Evolutionary conservation across 306 rosid genomes (phyloP).

Genomic region (Castanea mollissima): DNA sequence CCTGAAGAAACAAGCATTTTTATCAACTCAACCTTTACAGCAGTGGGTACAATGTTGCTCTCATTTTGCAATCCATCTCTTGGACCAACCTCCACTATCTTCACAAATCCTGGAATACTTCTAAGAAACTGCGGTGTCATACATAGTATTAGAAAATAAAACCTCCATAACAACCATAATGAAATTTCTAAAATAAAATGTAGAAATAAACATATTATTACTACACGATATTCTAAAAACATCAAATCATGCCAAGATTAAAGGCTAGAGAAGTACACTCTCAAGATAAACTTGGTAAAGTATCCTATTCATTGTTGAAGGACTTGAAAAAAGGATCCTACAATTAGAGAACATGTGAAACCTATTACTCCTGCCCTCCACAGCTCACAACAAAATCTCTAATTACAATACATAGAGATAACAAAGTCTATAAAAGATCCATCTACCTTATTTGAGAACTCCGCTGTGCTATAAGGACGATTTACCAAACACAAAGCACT

Average conservation of each 20-base stretch:
- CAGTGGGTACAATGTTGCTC: conserved; percentile 71
- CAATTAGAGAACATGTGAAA: neutral
- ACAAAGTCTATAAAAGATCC: conserved; percentile 8
- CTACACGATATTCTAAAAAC: neutral
- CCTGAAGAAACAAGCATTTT: conserved; percentile 79
- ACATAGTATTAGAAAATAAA: conserved; percentile 9
- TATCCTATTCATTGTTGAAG: neutral
- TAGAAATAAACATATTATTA: neutral
- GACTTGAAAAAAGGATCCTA: neutral
- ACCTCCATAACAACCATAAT: conserved; percentile 18
- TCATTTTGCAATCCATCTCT: conserved; percentile 96
- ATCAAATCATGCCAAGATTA: neutral
- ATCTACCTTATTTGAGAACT: conserved; percentile 54
- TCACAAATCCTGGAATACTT: conserved; percentile 64
- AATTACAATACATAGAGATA: neutral
- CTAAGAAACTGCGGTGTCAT: conserved; percentile 37
- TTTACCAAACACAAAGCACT: conserved; percentile 27
- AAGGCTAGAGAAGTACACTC: conserved; percentile 1
- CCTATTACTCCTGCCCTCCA: neutral
- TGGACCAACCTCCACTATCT: conserved; percentile 91
- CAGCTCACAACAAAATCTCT: neutral
- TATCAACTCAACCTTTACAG: conserved; percentile 73
- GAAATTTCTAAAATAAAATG: conserved; percentile 14
- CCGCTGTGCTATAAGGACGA: conserved; percentile 43
- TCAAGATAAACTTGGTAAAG: neutral